Conservation (phyloP, 73 alveolate genomes). For the Paramecium sexaurelia region DNA sequence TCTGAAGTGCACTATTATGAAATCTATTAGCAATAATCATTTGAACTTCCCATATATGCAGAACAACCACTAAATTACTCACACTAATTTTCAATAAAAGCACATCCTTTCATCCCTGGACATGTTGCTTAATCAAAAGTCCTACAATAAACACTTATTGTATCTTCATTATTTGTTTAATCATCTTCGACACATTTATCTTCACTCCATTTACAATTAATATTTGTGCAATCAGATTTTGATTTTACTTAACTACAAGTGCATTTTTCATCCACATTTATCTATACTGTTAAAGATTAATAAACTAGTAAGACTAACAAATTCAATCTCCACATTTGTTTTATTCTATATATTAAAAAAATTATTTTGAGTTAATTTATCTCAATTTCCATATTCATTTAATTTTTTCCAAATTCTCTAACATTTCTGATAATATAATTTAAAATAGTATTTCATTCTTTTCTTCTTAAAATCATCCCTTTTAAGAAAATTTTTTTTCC, state of each 20-base stretch:
- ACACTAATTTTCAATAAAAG: neutral
- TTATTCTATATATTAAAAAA: neutral
- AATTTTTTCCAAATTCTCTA: neutral
- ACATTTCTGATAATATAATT: neutral
- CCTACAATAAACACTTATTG: neutral
- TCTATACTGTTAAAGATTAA: neutral
- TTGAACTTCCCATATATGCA: neutral
- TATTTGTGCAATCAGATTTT: neutral
- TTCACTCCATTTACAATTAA: neutral
- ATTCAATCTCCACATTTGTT: neutral
- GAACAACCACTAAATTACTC: slow-evolving; percentile 12
- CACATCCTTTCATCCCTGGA: neutral
- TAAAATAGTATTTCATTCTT: neutral
- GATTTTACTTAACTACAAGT: slow-evolving; percentile 18
- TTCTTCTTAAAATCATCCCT: neutral
- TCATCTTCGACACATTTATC: neutral
- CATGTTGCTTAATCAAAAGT: neutral
- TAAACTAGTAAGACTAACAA: neutral
- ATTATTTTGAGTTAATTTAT: neutral
- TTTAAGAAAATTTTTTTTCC: too few species aligned
- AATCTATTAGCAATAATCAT: neutral
- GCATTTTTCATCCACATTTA: neutral
- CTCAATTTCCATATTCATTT: neutral
- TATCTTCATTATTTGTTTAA: neutral
- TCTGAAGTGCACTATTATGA: neutral